phyloP scores from a whole-genome alignment of 768 basidiomycete genomes.

The Lentinula raphanica region DNA sequence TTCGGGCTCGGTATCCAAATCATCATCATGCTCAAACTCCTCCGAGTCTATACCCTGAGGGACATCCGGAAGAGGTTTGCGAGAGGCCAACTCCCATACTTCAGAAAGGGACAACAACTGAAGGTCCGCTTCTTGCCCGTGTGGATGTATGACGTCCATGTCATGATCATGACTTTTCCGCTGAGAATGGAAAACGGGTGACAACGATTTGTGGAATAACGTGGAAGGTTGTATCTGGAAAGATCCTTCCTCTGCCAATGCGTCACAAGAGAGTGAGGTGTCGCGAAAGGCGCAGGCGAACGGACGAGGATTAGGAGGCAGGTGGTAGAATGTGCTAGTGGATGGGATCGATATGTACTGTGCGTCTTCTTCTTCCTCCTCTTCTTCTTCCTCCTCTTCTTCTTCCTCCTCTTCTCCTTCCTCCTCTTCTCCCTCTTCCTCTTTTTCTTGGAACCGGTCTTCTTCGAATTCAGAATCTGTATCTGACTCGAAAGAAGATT shows the following conservation, averaged over 20 bases:
- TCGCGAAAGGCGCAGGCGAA: slow-evolving; percentile 22
- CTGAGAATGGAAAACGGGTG: background rate
- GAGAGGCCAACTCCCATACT: background rate
- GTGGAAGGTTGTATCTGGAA: background rate
- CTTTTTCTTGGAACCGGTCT: slow-evolving; percentile 12
- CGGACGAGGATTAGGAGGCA: slow-evolving; percentile 21
- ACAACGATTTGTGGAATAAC: background rate
- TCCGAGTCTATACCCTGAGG: background rate
- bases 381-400: too few species aligned
- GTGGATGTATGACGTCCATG: background rate
- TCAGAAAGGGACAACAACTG: background rate
- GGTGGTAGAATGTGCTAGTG: slow-evolving; percentile 34
- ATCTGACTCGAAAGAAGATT: background rate
- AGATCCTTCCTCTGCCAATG: background rate
- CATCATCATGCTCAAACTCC: background rate
- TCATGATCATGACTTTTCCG: background rate
- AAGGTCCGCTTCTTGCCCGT: background rate
- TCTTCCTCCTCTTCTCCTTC: too few species aligned
- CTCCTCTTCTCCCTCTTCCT: too few species aligned
- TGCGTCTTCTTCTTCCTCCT: slow-evolving; percentile 20
- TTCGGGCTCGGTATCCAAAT: background rate
- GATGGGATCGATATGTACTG: slow-evolving; percentile 36
- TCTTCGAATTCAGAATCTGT: background rate
- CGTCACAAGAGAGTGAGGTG: slow-evolving; percentile 4
- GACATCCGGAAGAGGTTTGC: background rate